A percentile compares a stretch with the other conserved stretches of the same genome.
Evolutionary conservation across 495 filamentous ascomycete genomes (phyloP).

Genomic region (Xylaria scruposa): DNA sequence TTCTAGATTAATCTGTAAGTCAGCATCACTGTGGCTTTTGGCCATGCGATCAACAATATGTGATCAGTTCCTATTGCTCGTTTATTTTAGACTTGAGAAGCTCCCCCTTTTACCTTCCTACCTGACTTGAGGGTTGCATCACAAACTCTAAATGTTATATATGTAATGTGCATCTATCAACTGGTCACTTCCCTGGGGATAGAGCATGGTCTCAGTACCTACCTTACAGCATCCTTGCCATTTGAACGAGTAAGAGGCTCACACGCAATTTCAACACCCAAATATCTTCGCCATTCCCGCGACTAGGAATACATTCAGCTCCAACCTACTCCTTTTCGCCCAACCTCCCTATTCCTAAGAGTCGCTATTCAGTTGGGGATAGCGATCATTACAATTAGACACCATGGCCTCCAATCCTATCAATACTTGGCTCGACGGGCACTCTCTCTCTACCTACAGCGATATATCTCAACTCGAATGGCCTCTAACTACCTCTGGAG

Average conservation of each 20-base stretch:
- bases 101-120: neutral
- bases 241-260: neutral
- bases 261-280: neutral
- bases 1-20: neutral
- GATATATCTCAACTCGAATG: constrained; percentile 9
- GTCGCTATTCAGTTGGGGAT: neutral
- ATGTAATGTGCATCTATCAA: neutral
- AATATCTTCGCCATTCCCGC: neutral
- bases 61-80: neutral
- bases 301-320: neutral
- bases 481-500: neutral
- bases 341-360: neutral
- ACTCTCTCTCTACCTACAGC: neutral
- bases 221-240: neutral
- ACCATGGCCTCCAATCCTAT: neutral
- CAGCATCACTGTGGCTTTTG: neutral
- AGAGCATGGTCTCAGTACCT: neutral
- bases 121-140: neutral
- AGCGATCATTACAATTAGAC: neutral
- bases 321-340: neutral
- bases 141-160: neutral
- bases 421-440: constrained; percentile 7
- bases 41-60: neutral
- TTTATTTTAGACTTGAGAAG: neutral
- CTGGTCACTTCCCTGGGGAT: neutral